Percentiles rank a stretch among this genome's conserved stretches.
These are phyloP conservation scores for Beauveria australis DNA, from an alignment of 2,329 filamentous ascomycete genomes.

Conservation along the genomic window DNA sequence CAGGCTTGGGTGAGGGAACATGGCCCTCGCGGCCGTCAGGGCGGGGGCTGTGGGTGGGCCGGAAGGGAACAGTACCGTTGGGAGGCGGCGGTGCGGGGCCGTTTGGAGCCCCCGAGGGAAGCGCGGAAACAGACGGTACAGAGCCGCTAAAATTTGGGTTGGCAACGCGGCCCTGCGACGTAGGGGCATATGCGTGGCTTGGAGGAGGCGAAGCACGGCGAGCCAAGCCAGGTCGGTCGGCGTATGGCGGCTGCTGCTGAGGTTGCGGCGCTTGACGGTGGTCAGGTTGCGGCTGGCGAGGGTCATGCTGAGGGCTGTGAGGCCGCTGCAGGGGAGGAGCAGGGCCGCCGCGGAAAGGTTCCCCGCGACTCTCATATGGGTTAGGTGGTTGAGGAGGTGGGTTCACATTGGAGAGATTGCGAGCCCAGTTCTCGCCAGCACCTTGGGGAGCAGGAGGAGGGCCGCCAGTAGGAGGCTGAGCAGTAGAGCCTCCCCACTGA, in stretches of 20 bases:
- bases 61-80: slow-evolving; percentile 61
- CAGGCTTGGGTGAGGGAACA: slow-evolving; percentile 82
- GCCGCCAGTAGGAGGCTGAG: slow-evolving; percentile 40
- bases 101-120: slow-evolving; percentile 25
- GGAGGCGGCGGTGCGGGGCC: slow-evolving; percentile 29
- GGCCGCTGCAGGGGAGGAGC: slow-evolving; percentile 61
- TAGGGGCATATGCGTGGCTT: slow-evolving; percentile 43
- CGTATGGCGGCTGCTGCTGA: slow-evolving; percentile 7
- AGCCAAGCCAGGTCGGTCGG: slow-evolving; percentile 1
- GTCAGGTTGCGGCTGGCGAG: slow-evolving; percentile 48
- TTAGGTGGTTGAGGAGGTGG: slow-evolving; percentile 67
- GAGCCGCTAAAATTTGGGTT: slow-evolving; percentile 54
- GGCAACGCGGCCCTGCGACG: slow-evolving; percentile 45
- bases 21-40: slow-evolving; percentile 68
- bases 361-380: slow-evolving; percentile 67
- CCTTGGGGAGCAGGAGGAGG: slow-evolving; percentile 56
- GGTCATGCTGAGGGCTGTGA: slow-evolving; percentile 62
- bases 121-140: slow-evolving; percentile 34
- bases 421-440: slow-evolving; percentile 48
- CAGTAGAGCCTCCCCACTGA: slow-evolving; percentile 77
- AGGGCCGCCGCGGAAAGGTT: slow-evolving; percentile 60
- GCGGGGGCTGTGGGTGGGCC: slow-evolving; percentile 65
- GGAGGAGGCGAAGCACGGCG: slow-evolving; percentile 24
- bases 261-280: slow-evolving; percentile 11
- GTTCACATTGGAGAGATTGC: slow-evolving; percentile 71